Evolutionary conservation across 805 yeast genomes (phyloP), one percentile per base, ranked within the genome.

Genomic region (Nakazawaea pomicola): DNA sequence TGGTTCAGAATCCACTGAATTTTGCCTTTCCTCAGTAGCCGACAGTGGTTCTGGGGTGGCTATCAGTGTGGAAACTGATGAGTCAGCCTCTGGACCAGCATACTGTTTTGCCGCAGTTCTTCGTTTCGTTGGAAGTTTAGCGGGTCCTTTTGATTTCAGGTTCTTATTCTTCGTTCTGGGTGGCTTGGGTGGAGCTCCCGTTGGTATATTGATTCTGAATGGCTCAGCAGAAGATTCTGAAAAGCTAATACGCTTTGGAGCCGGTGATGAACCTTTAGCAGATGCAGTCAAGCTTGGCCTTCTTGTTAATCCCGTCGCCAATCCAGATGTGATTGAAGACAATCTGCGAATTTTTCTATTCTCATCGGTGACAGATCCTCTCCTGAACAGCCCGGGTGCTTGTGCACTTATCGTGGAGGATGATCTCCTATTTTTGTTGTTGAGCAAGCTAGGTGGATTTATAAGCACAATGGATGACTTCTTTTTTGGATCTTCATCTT

Each of bases 281-380:
- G 45, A n/a, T n/a, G 45, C 10, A 1, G 43, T 20, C 9, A 44
- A 23, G 11, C 39, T 20, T 12, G 44, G 36, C 11, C 46, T 49
- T 39, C 44, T 39, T 25, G 33, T 23, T 8, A 39, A 24, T 8
- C 49, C 49, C 3, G 46, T 12, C 8, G 37, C 34, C 9, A 47
- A 20, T 2, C 50, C 49, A 6, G 50, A 36, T 5, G 47, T 40
- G 18, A 47, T 47, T 10, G 47, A 43, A n/a, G 50, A 46, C 10
- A 47, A 34, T 30, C 50, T 36, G 23, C 48, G 40, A 40, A 44
- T 46, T 33, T 48, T 35, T 21, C 35, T 35, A 17, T 41, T 39
- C 23, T 39, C 41, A 31, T 47, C 41, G 12, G 20, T 30, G 15
- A 35, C 25, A 6, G 44, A 40, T n/a, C 31, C 29, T 18, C 32